These are phyloP conservation scores for Tardiomyces depauwii DNA, from an alignment of 1,139 yeast genomes.

Conservation along the genomic window DNA sequence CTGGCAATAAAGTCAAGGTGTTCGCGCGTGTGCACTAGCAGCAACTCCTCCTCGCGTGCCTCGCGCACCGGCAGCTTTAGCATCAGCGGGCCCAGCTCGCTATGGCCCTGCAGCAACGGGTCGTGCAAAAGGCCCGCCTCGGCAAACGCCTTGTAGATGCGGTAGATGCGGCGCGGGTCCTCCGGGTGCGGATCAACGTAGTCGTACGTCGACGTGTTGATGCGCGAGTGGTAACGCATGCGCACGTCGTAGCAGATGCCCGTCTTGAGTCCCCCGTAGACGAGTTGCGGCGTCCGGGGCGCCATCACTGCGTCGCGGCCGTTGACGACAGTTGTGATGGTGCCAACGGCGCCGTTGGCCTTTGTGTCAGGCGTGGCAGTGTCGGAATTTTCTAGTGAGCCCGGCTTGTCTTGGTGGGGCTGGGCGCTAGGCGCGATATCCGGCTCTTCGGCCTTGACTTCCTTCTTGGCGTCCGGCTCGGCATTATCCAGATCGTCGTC, in stretches of 20 bases:
- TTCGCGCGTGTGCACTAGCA: conserved; percentile 73
- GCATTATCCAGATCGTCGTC: background rate
- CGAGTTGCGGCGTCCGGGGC: conserved; percentile 35
- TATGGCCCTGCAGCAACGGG: conserved; percentile 67
- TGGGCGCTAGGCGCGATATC: no score
- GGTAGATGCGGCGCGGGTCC: conserved; percentile 91
- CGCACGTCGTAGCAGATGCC: conserved; percentile 94
- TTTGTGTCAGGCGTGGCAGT: background rate
- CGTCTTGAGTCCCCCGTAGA: conserved; percentile 68
- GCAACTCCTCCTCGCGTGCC: conserved; percentile 76
- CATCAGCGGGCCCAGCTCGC: conserved; percentile 82
- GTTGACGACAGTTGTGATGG: background rate
- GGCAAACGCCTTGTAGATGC: conserved; percentile 85
- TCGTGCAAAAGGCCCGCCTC: conserved; percentile 87
- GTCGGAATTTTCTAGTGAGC: background rate
- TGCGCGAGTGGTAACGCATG: conserved; percentile 94
- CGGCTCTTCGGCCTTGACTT: no score
- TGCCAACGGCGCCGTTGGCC: background rate
- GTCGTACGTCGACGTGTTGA: conserved; percentile 83
- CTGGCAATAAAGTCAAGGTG: conserved; percentile 68
- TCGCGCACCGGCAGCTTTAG: conserved; percentile 81
- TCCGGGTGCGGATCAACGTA: conserved; percentile 99
- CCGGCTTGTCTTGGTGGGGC: no score
- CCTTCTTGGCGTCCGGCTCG: background rate
- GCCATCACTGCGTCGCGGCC: background rate